Evolutionary conservation across 371 early-diverging fungal species (phyloP), one percentile per base, ranked within the genome.

Genomic region (Rhizomucor miehei): DNA sequence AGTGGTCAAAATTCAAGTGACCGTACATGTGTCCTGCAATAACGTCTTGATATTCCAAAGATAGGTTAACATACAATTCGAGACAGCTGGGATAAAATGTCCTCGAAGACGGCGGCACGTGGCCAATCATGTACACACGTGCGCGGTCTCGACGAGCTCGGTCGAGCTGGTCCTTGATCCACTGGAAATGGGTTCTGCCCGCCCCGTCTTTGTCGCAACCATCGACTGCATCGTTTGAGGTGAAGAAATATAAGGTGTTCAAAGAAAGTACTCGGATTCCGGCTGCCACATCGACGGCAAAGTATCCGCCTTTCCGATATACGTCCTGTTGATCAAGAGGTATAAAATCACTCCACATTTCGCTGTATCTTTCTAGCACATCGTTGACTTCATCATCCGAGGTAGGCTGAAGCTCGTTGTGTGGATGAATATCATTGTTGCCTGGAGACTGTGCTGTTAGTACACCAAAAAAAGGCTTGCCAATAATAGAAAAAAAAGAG

Each of bases 371-470:
- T 52, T 59, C 52, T 2, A 55, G 34, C 13, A 43, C 45, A 17
- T 37, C 24, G 39, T 36, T 21, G 29, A 10, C 73, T 67, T 5
- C 79, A 73, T 6, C 19, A 11, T 19, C 41, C 5, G 5, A 16
- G 2, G 13, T 36, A 1, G 48, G 24, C 29, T 44, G 38, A 2
- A 59, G 14, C 17, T 43, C 74, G 65, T 90, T 89, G 61, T 89
- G 87, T 16, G 86, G 88, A 50, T 82, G 79, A n/a, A 86, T 72
- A 62, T 91, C 91, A 63, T 91, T 90, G 74, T 91, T 91, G 35
- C 91, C 91, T 48, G 58, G 9, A 0, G 59, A 20, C 25, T 37
- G 8, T 51, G 36, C 9, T 49, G 48, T 36, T 19, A 19, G 11
- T 4, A 41, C 16, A 41, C 14, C n/a, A 44, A 39, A 37, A 40